Percentiles rank a stretch among this genome's conserved stretches.
These are phyloP conservation scores for Phyllosticta citrichinensis DNA, from an alignment of 2,329 filamentous ascomycete species.

Conservation along the genomic window DNA sequence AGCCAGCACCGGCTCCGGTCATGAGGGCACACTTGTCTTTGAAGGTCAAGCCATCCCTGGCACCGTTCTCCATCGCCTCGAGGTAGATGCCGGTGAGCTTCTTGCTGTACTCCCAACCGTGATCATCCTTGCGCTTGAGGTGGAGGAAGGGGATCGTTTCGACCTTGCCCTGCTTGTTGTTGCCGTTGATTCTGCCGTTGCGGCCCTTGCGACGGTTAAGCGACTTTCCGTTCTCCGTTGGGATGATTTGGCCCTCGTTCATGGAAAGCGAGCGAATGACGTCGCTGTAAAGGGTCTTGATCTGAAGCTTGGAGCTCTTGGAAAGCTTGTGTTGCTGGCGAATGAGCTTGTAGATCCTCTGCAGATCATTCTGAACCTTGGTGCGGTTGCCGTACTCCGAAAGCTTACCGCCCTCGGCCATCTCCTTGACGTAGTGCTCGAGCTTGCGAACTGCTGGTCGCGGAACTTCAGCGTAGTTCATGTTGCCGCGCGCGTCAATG, in stretches of 20 bases:
- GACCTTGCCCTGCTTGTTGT: conserved; percentile 70
- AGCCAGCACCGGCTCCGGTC: conserved; percentile 96
- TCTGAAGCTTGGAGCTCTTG: conserved; percentile 91
- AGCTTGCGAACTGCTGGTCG: conserved; percentile 87
- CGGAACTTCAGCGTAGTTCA: conserved; percentile 82
- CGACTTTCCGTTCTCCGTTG: conserved; percentile 67
- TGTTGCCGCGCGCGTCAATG: conserved; percentile 84
- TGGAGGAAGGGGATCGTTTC: conserved; percentile 98
- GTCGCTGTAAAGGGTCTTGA: conserved; percentile 89
- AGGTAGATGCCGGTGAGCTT: conserved; percentile 91
- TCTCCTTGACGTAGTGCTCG: conserved; percentile 96
- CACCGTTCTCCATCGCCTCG: conserved; percentile 81
- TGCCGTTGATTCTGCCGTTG: conserved; percentile 42
- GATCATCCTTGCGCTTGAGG: conserved; percentile 83
- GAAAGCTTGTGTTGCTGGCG: conserved; percentile 97
- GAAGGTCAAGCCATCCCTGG: conserved; percentile 79
- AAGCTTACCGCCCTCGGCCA: conserved; percentile 97
- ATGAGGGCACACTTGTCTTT: conserved; percentile 93
- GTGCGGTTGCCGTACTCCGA: conserved; percentile 97
- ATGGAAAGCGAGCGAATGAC: conserved; percentile 89
- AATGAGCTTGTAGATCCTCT: conserved; percentile 95
- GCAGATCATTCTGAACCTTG: conserved; percentile 93
- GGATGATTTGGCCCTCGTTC: conserved; percentile 96
- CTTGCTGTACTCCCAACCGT: conserved; percentile 99
- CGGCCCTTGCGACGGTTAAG: conserved; percentile 48